phyloP scores from a whole-genome alignment of 805 yeast species.

The Hanseniaspora taiwanica region DNA sequence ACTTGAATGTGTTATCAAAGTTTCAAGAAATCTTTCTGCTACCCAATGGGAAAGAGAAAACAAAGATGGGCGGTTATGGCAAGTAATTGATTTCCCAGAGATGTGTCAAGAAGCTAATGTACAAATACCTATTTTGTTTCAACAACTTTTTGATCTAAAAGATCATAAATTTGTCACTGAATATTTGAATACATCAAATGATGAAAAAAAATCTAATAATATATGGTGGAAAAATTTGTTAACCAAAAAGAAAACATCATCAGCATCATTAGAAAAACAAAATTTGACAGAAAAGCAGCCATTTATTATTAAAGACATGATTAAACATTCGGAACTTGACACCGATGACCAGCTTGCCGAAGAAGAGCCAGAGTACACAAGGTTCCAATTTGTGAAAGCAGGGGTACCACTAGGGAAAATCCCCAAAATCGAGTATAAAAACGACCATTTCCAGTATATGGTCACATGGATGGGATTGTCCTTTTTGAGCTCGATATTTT shows the following conservation, averaged over 20 bases:
- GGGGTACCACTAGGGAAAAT: slow-evolving; percentile 86
- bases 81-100: slow-evolving; percentile 66
- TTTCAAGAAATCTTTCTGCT: slow-evolving; percentile 47
- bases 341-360: slow-evolving; percentile 15
- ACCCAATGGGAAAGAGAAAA: slow-evolving; percentile 62
- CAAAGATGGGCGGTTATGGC: slow-evolving; percentile 53
- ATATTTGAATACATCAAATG: slow-evolving; percentile 7
- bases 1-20: slow-evolving; percentile 61
- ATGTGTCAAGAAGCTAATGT: slow-evolving; percentile 56
- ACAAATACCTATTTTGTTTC: slow-evolving; percentile 61
- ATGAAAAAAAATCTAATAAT: no score
- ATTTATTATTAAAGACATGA: neutral
- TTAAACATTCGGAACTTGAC: slow-evolving; percentile 17
- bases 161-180: slow-evolving; percentile 41
- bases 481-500: slow-evolving; percentile 54
- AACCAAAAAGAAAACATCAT: no score
- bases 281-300: no score
- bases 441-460: slow-evolving; percentile 84
- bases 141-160: slow-evolving; percentile 51
- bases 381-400: slow-evolving; percentile 49
- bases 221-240: no score
- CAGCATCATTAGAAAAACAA: no score
- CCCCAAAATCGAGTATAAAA: slow-evolving; percentile 71
- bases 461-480: slow-evolving; percentile 93
- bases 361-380: neutral